Conservation (phyloP, 2,329 filamentous ascomycete genomes). For the Domatiomyces catenatus region DNA sequence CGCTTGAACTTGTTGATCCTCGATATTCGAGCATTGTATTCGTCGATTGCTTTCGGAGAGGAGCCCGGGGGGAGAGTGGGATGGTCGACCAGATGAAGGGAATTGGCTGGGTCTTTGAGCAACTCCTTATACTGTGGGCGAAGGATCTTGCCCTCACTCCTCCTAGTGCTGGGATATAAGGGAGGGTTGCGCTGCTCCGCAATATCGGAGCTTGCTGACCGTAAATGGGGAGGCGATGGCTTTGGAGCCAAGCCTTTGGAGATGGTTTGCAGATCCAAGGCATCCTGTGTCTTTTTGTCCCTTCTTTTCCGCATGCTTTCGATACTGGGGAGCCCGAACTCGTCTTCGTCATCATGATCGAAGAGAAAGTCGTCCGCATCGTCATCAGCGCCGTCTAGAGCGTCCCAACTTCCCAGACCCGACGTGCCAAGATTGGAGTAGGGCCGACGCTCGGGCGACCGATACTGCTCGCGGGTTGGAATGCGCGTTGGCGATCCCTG, state of each 20-base stretch:
- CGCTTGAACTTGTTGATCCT: constrained; percentile 98
- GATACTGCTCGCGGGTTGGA: constrained; percentile 8
- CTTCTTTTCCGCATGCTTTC: constrained; percentile 72
- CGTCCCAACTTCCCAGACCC: constrained; percentile 68
- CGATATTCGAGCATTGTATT: constrained; percentile 70
- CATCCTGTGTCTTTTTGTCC: constrained; percentile 26
- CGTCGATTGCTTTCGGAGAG: constrained; percentile 67
- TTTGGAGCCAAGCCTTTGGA: constrained; percentile 6
- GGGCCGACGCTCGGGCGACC: constrained; percentile 13
- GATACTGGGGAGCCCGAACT: constrained; percentile 86
- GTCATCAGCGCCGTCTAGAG: constrained; percentile 49
- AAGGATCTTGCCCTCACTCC: constrained; percentile 84
- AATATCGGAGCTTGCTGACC: constrained; percentile 83
- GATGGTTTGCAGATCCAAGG: constrained; percentile 1
- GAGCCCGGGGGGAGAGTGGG: constrained; percentile 58
- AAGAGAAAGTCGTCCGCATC: constrained; percentile 53
- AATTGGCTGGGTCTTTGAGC: constrained; percentile 73
- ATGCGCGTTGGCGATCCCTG: constrained; percentile 10
- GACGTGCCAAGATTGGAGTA: constrained; percentile 40
- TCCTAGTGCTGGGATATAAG: constrained; percentile 75
- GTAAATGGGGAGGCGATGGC: constrained; percentile 25
- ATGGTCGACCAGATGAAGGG: constrained; percentile 84
- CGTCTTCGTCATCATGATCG: constrained; percentile 79
- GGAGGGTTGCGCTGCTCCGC: constrained; percentile 73
- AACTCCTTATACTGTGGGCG: constrained; percentile 97